These are phyloP conservation scores for Sporothrix humicola DNA, from an alignment of 2,329 filamentous ascomycete genomes.

Conservation along the genomic window DNA sequence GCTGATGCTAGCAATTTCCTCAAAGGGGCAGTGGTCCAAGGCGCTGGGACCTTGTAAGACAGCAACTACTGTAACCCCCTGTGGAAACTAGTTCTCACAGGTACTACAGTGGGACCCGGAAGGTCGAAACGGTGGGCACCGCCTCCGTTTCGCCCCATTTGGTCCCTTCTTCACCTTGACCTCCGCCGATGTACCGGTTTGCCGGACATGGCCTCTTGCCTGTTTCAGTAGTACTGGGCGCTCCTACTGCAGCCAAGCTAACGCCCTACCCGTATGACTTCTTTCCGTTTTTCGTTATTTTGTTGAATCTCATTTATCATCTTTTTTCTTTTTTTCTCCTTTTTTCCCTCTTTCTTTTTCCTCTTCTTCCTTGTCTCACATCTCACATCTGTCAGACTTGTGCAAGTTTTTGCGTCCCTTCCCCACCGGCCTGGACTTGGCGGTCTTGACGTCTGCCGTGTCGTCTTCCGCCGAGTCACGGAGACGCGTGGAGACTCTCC, in stretches of 20 bases:
- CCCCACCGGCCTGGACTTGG: background rate
- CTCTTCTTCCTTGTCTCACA: background rate
- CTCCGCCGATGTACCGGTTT: background rate
- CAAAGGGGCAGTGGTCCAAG: background rate
- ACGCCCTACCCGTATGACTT: slow-evolving; percentile 8
- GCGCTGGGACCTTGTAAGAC: background rate
- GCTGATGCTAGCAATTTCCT: slow-evolving; percentile 1
- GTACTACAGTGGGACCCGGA: too few species aligned
- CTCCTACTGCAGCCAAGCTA: background rate
- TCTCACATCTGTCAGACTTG: background rate
- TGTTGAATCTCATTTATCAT: background rate
- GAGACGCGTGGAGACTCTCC: background rate
- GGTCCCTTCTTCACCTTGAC: background rate
- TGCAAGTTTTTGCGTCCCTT: background rate
- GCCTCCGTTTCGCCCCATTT: background rate
- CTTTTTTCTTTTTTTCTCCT: background rate
- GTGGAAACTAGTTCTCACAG: too few species aligned
- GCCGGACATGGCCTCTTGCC: background rate
- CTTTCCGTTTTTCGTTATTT: background rate
- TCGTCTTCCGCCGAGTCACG: background rate
- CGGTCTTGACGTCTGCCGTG: background rate
- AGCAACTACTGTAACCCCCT: too few species aligned
- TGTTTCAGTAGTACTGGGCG: background rate
- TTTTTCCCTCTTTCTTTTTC: background rate
- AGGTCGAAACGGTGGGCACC: background rate